phyloP scores from a whole-genome alignment of 1,284 basidiomycete genomes.

The Melanopsichium pennsylvanicum region DNA sequence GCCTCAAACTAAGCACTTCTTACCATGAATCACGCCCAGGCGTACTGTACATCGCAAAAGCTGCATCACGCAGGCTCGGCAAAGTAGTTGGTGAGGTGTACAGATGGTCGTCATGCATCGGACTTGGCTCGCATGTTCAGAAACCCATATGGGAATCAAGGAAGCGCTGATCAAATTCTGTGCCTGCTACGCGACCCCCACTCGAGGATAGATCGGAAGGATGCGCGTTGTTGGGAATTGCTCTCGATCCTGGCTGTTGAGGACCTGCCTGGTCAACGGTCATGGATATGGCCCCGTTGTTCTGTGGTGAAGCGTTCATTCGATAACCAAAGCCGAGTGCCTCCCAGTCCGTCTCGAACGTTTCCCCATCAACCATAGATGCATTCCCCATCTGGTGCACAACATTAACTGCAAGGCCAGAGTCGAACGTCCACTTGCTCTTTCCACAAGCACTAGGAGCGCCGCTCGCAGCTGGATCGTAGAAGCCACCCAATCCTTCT shows the following conservation, averaged over 20 bases:
- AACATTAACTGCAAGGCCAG: neutral
- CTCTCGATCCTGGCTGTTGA: neutral
- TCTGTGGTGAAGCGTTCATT: constrained; percentile 8
- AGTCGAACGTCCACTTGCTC: constrained; percentile 8
- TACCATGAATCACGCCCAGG: too few relatives aligned
- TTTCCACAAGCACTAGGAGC: neutral
- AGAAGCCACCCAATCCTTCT: constrained; percentile 6
- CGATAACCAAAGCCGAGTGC: constrained; percentile 37
- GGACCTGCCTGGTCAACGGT: constrained; percentile 4
- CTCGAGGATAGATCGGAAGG: too few relatives aligned
- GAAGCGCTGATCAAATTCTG: constrained; percentile 37
- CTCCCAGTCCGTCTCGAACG: constrained; percentile 41
- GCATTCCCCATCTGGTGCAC: neutral
- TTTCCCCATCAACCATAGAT: constrained; percentile 8
- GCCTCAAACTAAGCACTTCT: too few relatives aligned
- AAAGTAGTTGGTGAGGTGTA: too few relatives aligned
- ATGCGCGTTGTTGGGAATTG: too few relatives aligned
- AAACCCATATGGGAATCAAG: constrained; percentile 48
- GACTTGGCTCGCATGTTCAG: constrained; percentile 8
- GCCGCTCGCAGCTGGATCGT: constrained; percentile 7
- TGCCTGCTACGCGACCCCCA: constrained; percentile 3
- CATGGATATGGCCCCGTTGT: neutral
- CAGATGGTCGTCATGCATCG: neutral
- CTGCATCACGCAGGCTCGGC: too few relatives aligned
- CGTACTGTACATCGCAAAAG: too few relatives aligned